These are phyloP conservation scores for Magnusiomyces tetraspermus DNA, from an alignment of 1,139 yeast species.

Conservation along the genomic window DNA sequence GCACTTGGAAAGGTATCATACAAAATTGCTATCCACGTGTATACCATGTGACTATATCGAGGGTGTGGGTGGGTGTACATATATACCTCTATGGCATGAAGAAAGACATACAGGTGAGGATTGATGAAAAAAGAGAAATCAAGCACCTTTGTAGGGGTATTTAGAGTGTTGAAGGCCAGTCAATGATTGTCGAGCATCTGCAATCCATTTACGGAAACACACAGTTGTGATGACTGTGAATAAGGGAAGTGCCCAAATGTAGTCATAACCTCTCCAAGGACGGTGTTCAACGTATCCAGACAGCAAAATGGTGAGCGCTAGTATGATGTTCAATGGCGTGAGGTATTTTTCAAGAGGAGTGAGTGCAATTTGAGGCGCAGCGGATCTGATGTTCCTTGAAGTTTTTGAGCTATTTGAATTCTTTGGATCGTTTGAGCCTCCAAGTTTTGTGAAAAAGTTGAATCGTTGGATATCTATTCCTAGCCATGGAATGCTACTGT, in stretches of 20 bases:
- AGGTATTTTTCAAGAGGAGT: conserved; percentile 12
- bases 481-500: conserved; percentile 5
- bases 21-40: too few species aligned
- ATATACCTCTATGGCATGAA: too few species aligned
- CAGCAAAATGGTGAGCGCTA: conserved; percentile 21
- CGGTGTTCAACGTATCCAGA: conserved; percentile 23
- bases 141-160: conserved; percentile 29
- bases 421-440: conserved; percentile 6
- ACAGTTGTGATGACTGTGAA: conserved; percentile 22
- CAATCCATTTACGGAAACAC: conserved; percentile 25
- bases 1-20: too few species aligned
- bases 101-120: too few species aligned
- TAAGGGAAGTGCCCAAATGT: conserved; percentile 29
- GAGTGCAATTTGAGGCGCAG: too few species aligned
- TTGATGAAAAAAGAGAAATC: too few species aligned
- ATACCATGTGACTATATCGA: too few species aligned
- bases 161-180: conserved; percentile 18
- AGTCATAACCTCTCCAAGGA: conserved; percentile 28
- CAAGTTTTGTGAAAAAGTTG: conserved; percentile 9
- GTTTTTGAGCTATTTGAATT: too few species aligned
- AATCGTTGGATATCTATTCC: background rate
- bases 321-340: conserved; percentile 15
- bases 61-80: too few species aligned
- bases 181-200: conserved; percentile 23
- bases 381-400: too few species aligned